These are phyloP conservation scores for Talaromyces funiculosus DNA, from an alignment of 2,329 filamentous ascomycete genomes.

Conservation along the genomic window DNA sequence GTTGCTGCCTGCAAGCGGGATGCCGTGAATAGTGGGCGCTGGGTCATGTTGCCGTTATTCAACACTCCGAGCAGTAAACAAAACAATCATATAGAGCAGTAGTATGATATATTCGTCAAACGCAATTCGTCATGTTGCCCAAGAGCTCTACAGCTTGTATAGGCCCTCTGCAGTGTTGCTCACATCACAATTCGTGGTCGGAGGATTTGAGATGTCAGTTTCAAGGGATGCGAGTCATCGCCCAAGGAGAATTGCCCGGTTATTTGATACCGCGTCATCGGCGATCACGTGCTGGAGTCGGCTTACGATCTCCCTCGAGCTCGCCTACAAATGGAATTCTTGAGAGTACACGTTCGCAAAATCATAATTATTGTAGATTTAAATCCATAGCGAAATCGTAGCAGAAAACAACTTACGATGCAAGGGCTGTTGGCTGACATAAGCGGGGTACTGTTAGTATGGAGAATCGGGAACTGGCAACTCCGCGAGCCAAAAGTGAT, in stretches of 20 bases:
- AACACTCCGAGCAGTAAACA: not conserved
- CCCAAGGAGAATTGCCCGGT: not conserved
- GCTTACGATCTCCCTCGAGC: not conserved
- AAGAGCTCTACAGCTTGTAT: not conserved
- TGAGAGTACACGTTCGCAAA: not conserved
- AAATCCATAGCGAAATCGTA: no score
- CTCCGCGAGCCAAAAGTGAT: conserved; percentile 2
- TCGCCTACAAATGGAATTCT: no score
- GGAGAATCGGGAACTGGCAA: conserved; percentile 4
- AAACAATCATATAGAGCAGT: not conserved
- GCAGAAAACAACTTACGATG: not conserved
- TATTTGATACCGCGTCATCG: conserved; percentile 4
- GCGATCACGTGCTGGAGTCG: conserved; percentile 3
- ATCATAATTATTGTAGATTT: not conserved
- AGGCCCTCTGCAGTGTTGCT: not conserved
- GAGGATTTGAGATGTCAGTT: not conserved
- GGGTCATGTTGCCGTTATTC: conserved; percentile 22
- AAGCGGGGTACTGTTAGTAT: conserved; percentile 6
- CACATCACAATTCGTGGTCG: not conserved
- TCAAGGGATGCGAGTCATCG: not conserved
- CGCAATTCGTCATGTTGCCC: not conserved
- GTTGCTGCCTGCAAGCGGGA: conserved; percentile 52
- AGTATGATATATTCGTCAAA: not conserved
- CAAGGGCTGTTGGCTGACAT: conserved; percentile 10
- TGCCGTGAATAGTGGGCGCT: conserved; percentile 47